Evolutionary conservation across 225 moss, liverwort and hornwort species (phyloP).

Genomic region (Neckera pumila): DNA sequence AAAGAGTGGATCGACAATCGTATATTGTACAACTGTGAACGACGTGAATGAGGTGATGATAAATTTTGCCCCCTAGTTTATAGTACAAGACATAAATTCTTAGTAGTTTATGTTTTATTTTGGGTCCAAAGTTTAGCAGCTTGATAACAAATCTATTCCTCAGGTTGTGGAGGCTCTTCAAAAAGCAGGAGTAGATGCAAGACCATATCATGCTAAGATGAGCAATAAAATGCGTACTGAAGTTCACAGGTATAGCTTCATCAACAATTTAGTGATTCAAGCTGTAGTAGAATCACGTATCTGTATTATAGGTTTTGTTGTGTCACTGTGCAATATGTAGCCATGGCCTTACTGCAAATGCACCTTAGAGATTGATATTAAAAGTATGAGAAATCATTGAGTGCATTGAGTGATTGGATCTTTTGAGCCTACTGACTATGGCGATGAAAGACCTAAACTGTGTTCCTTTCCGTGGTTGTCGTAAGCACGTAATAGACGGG

Average conservation of each 20-base stretch:
- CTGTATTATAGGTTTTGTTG: background rate
- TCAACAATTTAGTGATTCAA: background rate
- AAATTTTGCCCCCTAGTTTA: background rate
- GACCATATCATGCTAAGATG: conserved; percentile 86
- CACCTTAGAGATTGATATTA: background rate
- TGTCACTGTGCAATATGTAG: background rate
- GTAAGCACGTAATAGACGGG: background rate
- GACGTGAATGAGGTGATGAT: conserved; percentile 68
- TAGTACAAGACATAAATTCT: background rate
- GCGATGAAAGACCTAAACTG: background rate
- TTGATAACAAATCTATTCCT: background rate
- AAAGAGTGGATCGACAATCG: conserved; percentile 75
- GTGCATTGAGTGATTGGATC: background rate
- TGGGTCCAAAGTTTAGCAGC: background rate
- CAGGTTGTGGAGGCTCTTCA: conserved; percentile 75
- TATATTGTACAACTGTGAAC: conserved; percentile 90
- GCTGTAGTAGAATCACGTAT: background rate
- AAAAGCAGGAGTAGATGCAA: conserved; percentile 67
- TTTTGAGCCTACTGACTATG: background rate
- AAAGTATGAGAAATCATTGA: background rate
- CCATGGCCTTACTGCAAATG: background rate
- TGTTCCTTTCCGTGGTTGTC: background rate
- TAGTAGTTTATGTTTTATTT: background rate
- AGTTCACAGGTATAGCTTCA: conserved; percentile 54
- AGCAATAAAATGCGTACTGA: conserved; percentile 47